A percentile compares a stretch with the other conserved stretches of the same genome.
phyloP scores from a whole-genome alignment of 306 rosid genomes.

The Psophocarpus tetragonolobus region DNA sequence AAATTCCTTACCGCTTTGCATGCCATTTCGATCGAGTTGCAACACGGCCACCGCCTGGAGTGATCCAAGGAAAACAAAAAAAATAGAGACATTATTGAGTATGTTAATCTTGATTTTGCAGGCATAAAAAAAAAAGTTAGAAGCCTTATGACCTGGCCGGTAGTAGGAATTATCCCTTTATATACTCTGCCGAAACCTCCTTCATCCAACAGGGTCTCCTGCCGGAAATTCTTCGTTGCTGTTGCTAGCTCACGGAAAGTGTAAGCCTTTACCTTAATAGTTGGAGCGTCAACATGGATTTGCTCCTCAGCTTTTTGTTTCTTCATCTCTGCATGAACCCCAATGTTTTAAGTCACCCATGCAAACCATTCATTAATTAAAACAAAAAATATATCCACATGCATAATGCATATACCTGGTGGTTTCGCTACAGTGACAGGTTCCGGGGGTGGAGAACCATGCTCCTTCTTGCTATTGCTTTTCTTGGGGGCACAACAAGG shows the following conservation, averaged over 20 bases:
- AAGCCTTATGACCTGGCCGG: constrained; percentile 58
- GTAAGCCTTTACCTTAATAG: constrained; percentile 52
- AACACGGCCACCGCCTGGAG: constrained; percentile 77
- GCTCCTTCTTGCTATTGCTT: constrained; percentile 36
- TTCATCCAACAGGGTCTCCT: constrained; percentile 79
- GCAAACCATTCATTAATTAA: no score
- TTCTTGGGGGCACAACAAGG: constrained; percentile 71
- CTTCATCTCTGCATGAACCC: constrained; percentile 35
- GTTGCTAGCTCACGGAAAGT: constrained; percentile 90
- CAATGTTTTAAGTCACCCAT: neutral
- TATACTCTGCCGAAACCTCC: constrained; percentile 84
- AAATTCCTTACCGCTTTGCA: constrained; percentile 65
- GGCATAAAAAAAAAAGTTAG: neutral
- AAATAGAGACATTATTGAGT: neutral
- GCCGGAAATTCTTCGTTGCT: constrained; percentile 90
- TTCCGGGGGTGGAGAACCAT: constrained; percentile 20
- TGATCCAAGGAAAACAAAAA: neutral
- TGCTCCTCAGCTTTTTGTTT: constrained; percentile 41
- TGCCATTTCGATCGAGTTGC: constrained; percentile 85
- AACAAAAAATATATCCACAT: neutral
- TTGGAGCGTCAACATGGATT: constrained; percentile 31
- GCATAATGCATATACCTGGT: constrained; percentile 48
- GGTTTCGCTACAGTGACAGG: constrained; percentile 18
- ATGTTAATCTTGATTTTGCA: neutral
- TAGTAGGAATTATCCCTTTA: constrained; percentile 64